Evolutionary conservation across 2,329 filamentous ascomycete genomes (phyloP), one percentile per base, ranked within the genome.

Genomic region (Fusarium redolens): DNA sequence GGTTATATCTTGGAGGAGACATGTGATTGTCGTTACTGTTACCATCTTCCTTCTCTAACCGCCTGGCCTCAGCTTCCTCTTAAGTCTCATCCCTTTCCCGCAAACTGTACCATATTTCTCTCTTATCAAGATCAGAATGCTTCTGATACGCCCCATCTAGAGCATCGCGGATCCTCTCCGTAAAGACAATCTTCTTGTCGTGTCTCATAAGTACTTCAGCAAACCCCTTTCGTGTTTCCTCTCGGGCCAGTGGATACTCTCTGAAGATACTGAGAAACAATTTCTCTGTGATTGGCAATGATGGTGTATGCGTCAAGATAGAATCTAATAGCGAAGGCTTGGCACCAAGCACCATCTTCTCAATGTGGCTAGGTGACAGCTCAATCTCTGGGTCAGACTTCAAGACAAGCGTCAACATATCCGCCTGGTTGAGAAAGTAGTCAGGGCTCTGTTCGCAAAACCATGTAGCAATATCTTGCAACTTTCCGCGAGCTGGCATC

Each of bases 261-360:
- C n/a, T 25, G 43, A 65, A 65, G 20, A 65, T 20, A 8, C 14
- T 31, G 11, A 65, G 25, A 41, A 68, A 65, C 10, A 68, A 7
- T 2, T 25, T 17, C 20, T 54, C 61, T 13, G 38, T 44, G n/a
- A 67, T 31, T 15, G 22, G 13, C 3, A 68, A 8, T 10, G 31
- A 28, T 11, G 52, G 61, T 3, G 35, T 40, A 38, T 54, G 40
- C 11, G 11, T 18, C 48, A 61, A 41, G 31, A 61, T 17, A 7
- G 17, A 18, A 35, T 61, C 37, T 7, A 61, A 17, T 2, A 40
- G 17, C 33, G 1, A 11, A 10, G 20, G 35, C 3, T 2, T 5
- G 5, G 13, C 37, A 11, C 14, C 17, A 7, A 55, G 13, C 22
- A 57, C 38, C 5, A 38, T 33, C 4, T n/a, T 45, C 8, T 61